Base-by-base conservation (phyloP, 768 basidiomycete species). In the Termitomyces sp. region DNA sequence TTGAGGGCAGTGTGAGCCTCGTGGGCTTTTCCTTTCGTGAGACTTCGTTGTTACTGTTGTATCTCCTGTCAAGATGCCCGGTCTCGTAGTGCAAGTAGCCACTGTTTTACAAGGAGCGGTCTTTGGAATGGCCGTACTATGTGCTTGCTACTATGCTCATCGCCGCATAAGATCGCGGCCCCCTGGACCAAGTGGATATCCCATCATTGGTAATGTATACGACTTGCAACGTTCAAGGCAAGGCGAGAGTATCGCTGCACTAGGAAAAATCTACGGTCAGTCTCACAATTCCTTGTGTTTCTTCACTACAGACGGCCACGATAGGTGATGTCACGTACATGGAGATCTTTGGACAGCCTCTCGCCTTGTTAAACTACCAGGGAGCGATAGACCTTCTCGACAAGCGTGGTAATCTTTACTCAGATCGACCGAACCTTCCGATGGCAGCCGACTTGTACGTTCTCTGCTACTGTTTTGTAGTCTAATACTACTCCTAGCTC, bases 371-470 rank as follows among this genome's bases (percentile, higher is more conserved):
- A 15, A 62, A 62, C 49, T 48, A 46, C 38, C 50, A 55, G 34
- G 56, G 51, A n/a, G 58, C 61, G 10, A 45, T 62, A 32, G 61
- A 62, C 8, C 54, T 62, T 19, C 56, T 62, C 7, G 61, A 62
- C 24, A 62, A 62, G 42, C 58, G 61, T 26, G 58, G 61, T 41
- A 44, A 58, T 9, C 58, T 62, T 22, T 62, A 62, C 41, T 62
- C 61, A 24, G 61, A 62, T 19, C 37, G 61, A 26, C 61, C 58
- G 8, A 53, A 58, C 43, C 45, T 59, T 34, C 53, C 61, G 2
- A 62, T 62, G 61, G 58, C 60, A 17, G 54, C 61, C 14, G 61
- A 62, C 37, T 62, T 55, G 61, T 62, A 59, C 19, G 58, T 50
- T n/a, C 32, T 4, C n/a, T 12, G 35, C 17, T 37, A 5, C n/a